phyloP scores from a whole-genome alignment of 2,329 filamentous ascomycete genomes.

The Trichoderma endophyticum region DNA sequence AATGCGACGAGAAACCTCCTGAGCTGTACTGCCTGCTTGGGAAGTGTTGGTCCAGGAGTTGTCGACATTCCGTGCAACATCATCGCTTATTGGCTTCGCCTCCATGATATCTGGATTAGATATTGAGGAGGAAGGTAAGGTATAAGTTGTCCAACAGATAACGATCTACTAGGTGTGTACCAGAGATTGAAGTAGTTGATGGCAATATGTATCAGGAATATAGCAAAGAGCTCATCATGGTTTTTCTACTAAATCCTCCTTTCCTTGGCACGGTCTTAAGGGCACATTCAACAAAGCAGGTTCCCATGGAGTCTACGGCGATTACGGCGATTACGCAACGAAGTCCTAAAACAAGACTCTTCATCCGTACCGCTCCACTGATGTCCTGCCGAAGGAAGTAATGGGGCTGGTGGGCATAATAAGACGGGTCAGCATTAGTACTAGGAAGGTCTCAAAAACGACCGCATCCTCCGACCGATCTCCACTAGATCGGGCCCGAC shows the following conservation, averaged over 20 bases:
- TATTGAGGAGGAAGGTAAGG: no score
- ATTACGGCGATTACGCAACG: neutral
- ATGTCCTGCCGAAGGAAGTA: neutral
- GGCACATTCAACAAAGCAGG: neutral
- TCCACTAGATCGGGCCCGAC: no score
- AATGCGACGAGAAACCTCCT: conserved; percentile 19
- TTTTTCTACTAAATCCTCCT: neutral
- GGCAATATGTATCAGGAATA: neutral
- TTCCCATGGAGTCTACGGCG: neutral
- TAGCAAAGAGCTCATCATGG: neutral
- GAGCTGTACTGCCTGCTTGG: neutral
- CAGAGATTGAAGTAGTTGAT: neutral
- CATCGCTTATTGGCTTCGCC: neutral
- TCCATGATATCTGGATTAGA: neutral
- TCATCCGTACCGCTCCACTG: neutral
- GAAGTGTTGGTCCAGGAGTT: neutral
- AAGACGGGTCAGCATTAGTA: neutral
- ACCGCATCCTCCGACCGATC: no score
- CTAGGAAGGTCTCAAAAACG: no score
- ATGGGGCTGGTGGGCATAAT: neutral
- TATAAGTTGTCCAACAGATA: neutral
- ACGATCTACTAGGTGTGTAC: neutral
- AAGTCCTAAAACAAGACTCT: neutral
- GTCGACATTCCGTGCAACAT: neutral
- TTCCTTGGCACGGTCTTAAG: neutral